Conservation (phyloP, 2,329 filamentous ascomycete genomes). For the Fusarium stilboides region DNA sequence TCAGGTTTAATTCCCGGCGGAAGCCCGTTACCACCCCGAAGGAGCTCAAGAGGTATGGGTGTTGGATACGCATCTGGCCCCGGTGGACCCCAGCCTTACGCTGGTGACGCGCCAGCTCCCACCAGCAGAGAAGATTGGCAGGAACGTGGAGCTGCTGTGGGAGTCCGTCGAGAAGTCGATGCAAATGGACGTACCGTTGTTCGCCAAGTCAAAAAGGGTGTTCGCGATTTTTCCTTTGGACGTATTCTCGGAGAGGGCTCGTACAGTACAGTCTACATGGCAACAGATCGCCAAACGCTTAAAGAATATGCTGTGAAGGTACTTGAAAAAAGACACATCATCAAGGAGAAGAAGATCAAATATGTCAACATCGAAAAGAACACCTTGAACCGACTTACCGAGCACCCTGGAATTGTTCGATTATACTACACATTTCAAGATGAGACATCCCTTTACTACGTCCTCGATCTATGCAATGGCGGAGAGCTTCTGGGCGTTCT, state of each 20-base stretch:
- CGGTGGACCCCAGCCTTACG: constrained; percentile 48
- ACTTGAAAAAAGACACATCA: constrained; percentile 97
- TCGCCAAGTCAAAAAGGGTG: constrained; percentile 93
- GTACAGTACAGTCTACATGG: constrained; percentile 95
- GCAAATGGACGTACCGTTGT: constrained; percentile 85
- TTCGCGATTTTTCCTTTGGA: constrained; percentile 96
- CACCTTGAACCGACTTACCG: constrained; percentile 93
- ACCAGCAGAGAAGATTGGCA: constrained; percentile 93
- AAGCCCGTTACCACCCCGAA: constrained; percentile 79
- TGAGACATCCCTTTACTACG: constrained; percentile 95
- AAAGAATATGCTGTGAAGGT: constrained; percentile 99
- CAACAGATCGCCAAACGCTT: constrained; percentile 91
- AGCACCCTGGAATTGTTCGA: constrained; percentile 95
- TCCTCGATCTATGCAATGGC: constrained; percentile 91
- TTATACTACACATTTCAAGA: constrained; percentile 99
- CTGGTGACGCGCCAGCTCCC: constrained; percentile 60
- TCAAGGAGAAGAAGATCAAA: constrained; percentile 99
- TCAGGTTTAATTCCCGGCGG: constrained; percentile 63
- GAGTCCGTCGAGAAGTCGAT: constrained; percentile 86
- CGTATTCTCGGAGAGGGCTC: constrained; percentile 94
- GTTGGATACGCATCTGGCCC: constrained; percentile 64
- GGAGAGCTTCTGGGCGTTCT: constrained; percentile 93
- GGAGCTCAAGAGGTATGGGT: constrained; percentile 80
- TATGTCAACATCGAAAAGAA: constrained; percentile 99
- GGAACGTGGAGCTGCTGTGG: constrained; percentile 91